These are phyloP conservation scores for Aureobasidium sp. DNA, from an alignment of 2,329 filamentous ascomycete genomes.

Conservation along the genomic window DNA sequence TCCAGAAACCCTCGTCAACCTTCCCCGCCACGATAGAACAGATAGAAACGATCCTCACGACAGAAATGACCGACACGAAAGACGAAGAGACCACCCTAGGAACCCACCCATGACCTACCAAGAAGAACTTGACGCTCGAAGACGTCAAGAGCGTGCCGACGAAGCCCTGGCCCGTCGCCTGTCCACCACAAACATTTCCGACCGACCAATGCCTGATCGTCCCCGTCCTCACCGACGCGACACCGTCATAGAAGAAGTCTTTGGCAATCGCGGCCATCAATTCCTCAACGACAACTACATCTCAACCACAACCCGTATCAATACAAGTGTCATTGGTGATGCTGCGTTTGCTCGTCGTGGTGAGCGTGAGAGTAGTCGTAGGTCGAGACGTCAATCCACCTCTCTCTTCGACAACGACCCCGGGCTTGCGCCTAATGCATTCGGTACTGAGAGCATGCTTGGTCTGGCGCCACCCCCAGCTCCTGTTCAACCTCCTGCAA, in stretches of 20 bases:
- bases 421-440: constrained; percentile 26
- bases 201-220: constrained; percentile 15
- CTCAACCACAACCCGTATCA: constrained; percentile 22
- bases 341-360: constrained; percentile 24
- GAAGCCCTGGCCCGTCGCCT: constrained; percentile 45
- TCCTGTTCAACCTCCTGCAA: not conserved
- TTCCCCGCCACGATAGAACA: constrained; percentile 29
- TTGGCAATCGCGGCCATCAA: constrained; percentile 48
- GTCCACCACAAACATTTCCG: constrained; percentile 35
- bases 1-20: constrained; percentile 29
- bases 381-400: constrained; percentile 18
- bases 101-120: constrained; percentile 24
- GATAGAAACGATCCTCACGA: not conserved
- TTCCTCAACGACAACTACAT: constrained; percentile 55
- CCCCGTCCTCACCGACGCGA: constrained; percentile 24
- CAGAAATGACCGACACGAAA: not conserved
- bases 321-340: constrained; percentile 25
- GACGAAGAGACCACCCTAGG: constrained; percentile 6
- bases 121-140: constrained; percentile 32
- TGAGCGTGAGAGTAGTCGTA: constrained; percentile 24
- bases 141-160: constrained; percentile 39
- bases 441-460: constrained; percentile 29
- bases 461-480: constrained; percentile 15
- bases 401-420: constrained; percentile 17
- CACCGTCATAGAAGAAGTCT: constrained; percentile 24